A percentile compares a stretch with the other conserved stretches of the same genome.
Evolutionary conservation across 495 filamentous ascomycete genomes (phyloP).

Genomic region (Trichoderma virens): DNA sequence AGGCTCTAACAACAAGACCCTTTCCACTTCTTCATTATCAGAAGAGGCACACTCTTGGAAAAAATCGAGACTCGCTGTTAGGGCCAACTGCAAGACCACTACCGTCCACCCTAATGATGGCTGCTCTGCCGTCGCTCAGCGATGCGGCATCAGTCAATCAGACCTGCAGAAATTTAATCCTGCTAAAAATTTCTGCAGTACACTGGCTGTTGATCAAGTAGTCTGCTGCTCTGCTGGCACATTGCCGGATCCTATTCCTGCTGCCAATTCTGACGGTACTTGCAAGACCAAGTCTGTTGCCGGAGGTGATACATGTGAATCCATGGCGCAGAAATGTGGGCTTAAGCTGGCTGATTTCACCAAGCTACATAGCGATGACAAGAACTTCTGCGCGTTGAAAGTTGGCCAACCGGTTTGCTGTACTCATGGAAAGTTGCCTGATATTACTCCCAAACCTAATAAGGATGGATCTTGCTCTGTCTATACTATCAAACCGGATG

Average conservation of each 20-base stretch:
- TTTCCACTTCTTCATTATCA: too few relatives aligned
- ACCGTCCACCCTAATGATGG: too few relatives aligned
- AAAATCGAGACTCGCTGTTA: too few relatives aligned
- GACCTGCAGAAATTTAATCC: too few relatives aligned
- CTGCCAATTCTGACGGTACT: constrained; percentile 20
- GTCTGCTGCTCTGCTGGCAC: constrained; percentile 36
- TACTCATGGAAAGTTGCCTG: constrained; percentile 22
- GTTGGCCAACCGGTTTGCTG: constrained; percentile 33
- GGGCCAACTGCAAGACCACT: too few relatives aligned
- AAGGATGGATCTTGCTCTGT: constrained; percentile 27
- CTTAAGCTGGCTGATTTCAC: neutral
- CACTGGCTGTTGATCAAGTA: constrained; percentile 25
- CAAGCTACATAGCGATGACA: constrained; percentile 31
- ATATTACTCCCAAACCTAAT: constrained; percentile 25
- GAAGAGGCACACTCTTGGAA: too few relatives aligned
- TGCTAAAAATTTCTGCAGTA: too few relatives aligned
- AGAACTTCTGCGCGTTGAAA: constrained; percentile 28
- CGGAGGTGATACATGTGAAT: constrained; percentile 27
- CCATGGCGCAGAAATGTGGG: constrained; percentile 31
- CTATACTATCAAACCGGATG: constrained; percentile 21
- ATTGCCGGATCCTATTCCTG: constrained; percentile 16
- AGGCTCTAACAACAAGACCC: too few relatives aligned
- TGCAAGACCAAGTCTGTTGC: constrained; percentile 19
- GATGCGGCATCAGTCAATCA: too few relatives aligned
- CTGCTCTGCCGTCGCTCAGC: too few relatives aligned